phyloP scores from a whole-genome alignment of 2,329 filamentous ascomycete species.

The Ascochyta koolunga region DNA sequence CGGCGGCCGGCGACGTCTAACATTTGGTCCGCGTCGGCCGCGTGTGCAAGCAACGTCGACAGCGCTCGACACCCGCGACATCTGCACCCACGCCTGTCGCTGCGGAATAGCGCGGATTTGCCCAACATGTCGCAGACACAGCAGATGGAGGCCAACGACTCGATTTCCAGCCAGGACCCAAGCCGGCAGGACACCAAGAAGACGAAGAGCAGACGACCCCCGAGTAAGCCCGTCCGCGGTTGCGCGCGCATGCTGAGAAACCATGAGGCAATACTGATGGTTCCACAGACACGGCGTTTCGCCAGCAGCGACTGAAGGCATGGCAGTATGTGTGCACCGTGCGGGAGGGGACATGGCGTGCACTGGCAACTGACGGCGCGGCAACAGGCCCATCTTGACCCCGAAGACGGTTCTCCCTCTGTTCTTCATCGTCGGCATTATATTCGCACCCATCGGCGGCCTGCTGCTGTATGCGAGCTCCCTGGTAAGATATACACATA shows the following conservation, averaged over 20 bases:
- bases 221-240: conserved; percentile 65
- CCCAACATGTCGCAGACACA: conserved; percentile 54
- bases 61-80: conserved; percentile 22
- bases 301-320: conserved; percentile 95
- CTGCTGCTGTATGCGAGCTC: conserved; percentile 84
- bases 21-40: conserved; percentile 19
- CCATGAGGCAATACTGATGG: conserved; percentile 25
- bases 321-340: conserved; percentile 79
- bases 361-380: conserved; percentile 46
- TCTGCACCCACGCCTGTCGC: conserved; percentile 22
- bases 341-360: not conserved
- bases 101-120: conserved; percentile 41
- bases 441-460: conserved; percentile 92
- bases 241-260: conserved; percentile 12
- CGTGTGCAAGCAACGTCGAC: conserved; percentile 15
- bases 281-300: conserved; percentile 83
- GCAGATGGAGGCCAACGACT: conserved; percentile 51
- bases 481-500: conserved; percentile 70
- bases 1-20: conserved; percentile 18
- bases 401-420: conserved; percentile 91
- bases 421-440: conserved; percentile 87
- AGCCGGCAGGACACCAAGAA: conserved; percentile 58
- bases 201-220: conserved; percentile 87
- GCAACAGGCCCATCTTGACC: conserved; percentile 82
- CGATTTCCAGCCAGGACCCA: conserved; percentile 52